A percentile compares a stretch with the other conserved stretches of the same genome.
phyloP scores from a whole-genome alignment of 2,329 filamentous ascomycete genomes.

The Talaromyces sp. region DNA sequence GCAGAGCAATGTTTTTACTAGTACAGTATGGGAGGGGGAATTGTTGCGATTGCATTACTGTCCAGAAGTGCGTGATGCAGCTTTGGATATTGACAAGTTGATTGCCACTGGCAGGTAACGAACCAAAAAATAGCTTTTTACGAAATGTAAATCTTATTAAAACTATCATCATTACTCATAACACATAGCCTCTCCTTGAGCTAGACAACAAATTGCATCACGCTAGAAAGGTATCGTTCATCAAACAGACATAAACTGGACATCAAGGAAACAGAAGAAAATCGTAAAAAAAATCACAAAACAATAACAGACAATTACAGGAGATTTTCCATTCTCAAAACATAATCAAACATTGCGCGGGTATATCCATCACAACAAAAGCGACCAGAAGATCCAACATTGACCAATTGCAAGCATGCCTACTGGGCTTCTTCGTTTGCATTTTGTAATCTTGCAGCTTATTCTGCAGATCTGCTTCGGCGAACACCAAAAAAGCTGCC shows the following conservation, averaged over 20 bases:
- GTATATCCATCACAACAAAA: constrained; percentile 9
- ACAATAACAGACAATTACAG: constrained; percentile 3
- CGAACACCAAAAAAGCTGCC: constrained; percentile 37
- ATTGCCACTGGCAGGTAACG: constrained; percentile 3
- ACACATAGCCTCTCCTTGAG: constrained; percentile 9
- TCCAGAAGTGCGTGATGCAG: constrained; percentile 74
- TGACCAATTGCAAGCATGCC: no score
- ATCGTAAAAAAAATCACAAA: constrained; percentile 9
- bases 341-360: constrained; percentile 8
- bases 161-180: constrained; percentile 11
- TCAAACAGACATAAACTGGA: background rate
- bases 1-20: constrained; percentile 82
- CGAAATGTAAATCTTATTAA: constrained; percentile 6
- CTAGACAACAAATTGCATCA: constrained; percentile 5
- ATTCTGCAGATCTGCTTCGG: constrained; percentile 20
- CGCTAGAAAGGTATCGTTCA: constrained; percentile 3
- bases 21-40: constrained; percentile 91
- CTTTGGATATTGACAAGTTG: constrained; percentile 62
- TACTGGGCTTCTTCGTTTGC: background rate
- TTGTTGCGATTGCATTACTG: constrained; percentile 79
- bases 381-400: background rate
- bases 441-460: background rate
- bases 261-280: constrained; percentile 10
- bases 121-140: background rate
- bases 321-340: constrained; percentile 3